Evolutionary conservation across 768 basidiomycete genomes (phyloP), one percentile per base, ranked within the genome.

Genomic region (Clitopilus passeckerianus): DNA sequence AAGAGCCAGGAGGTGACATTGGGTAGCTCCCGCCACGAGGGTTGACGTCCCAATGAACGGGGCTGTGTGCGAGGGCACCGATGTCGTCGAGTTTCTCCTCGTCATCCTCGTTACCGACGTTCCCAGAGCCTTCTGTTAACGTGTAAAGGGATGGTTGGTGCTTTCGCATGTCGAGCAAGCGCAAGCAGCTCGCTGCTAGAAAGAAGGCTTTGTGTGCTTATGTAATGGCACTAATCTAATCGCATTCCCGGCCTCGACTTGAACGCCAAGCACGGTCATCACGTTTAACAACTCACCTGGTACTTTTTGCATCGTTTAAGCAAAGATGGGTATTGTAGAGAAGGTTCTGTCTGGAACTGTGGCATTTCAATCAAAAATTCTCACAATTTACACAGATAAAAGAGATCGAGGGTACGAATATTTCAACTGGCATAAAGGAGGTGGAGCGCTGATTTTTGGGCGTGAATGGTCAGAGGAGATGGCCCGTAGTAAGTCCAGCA

Each of bases 291-390:
- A n/a, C n/a, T n/a, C n/a, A n/a, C n/a, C n/a, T n/a, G n/a, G n/a
- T n/a, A n/a, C n/a, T n/a, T n/a, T 7, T 30, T 30, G 27, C 7
- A 30, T 30, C 27, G 27, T 23, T 24, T 60, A 12, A 54, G 84
- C 63, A 68, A 37, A 30, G 10, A 97, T 98, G 95, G 95, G 95
- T 67, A 85, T 97, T 68, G 81, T 94, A 66, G 95, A 98, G 76
- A 98, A 98, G 86, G 93, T 71, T 46, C 20, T 50, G 41, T 43
- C 30, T 43, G n/a, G 37, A 52, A 27, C 24, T 52, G 15, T 23
- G 3, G 14, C 6, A 10, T 35, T 4, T 22, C 14, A n/a, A 14
- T 14, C 5, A n/a, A 50, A 50, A n/a, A 33, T 58, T 57, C 58
- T 65, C 12, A 62, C 34, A 27, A 27, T 27, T 44, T 35, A 34